Evolutionary conservation across 345 rosid species (phyloP), one percentile per base, ranked within the genome.

Genomic region (Gossypium australe): DNA sequence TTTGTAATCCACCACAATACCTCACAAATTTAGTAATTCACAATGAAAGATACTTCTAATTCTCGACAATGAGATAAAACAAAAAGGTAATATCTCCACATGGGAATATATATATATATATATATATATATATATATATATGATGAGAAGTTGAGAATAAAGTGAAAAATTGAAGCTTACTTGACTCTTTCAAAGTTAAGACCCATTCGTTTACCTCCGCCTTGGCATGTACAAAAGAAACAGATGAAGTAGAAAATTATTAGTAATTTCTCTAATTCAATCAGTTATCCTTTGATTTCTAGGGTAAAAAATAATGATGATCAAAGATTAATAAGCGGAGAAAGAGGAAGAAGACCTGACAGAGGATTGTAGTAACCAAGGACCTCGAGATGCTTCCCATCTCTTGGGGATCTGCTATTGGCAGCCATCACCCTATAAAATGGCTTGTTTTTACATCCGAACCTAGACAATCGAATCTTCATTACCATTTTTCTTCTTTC

Each of bases 181-280:
- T 94, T 89, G 16, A 92, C 89, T 75, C 96, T 88, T 41, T 89
- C 94, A 51, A 94, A 94, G 76, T 92, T 91, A 9, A 91, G 87
- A 70, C 98, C 96, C 97, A 94, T 90, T 59, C 98, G 76, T 83
- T 95, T 95, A 68, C 97, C 97, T n/a, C 96, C 92, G 71, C 89
- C 99, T 80, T 90, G 97, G 74, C 97, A 93, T 93, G 78, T 44
- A 77, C 67, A 77, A 60, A 12, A 74, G 64, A 52, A 81, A 70
- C 9, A 16, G 45, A 63, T 71, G 69, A 74, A 51, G 47, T 63
- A 45, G 67, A 64, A 22, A 58, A 49, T 68, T 3, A 68, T 68
- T 3, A 68, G 22, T 7, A 68, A 17, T 48, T 48, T 24, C 44
- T 0, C 11, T 16, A 0, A 22, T 14, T 48, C 13, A 48, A 49